Conservation (phyloP, 2,329 filamentous ascomycete genomes). For the Fusarium continuum region DNA sequence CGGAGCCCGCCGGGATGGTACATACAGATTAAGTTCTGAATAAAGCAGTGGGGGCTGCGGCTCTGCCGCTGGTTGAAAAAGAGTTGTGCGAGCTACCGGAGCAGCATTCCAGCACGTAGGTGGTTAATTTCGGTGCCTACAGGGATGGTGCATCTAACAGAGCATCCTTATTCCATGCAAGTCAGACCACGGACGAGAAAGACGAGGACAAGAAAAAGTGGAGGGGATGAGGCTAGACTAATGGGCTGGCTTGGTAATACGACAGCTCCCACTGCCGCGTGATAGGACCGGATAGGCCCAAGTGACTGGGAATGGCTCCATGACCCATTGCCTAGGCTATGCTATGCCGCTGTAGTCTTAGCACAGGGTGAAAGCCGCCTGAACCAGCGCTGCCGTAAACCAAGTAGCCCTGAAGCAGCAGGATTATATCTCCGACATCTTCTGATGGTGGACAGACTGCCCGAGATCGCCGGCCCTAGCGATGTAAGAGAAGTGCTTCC, state of each 20-base stretch:
- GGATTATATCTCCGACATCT: background rate
- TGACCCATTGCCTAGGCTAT: background rate
- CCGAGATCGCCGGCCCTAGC: background rate
- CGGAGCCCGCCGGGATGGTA: constrained; percentile 1
- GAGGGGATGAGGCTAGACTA: background rate
- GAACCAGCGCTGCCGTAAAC: background rate
- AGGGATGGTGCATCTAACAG: background rate
- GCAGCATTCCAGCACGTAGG: background rate
- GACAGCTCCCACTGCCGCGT: background rate
- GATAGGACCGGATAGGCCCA: background rate
- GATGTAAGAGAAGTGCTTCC: background rate
- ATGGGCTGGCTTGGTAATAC: constrained; percentile 6
- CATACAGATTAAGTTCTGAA: background rate
- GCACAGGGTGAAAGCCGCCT: background rate
- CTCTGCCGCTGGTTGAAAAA: background rate
- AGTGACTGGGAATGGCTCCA: background rate
- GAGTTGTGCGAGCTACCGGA: background rate
- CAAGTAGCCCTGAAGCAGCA: background rate
- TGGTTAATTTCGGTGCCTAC: background rate
- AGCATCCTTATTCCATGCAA: background rate
- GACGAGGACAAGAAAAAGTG: background rate
- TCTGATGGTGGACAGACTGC: background rate
- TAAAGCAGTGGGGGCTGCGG: background rate
- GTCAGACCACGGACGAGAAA: constrained; percentile 4
- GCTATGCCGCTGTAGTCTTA: background rate